phyloP scores from a whole-genome alignment of 305 asterid genomes.

The Fraxinus ornus region DNA sequence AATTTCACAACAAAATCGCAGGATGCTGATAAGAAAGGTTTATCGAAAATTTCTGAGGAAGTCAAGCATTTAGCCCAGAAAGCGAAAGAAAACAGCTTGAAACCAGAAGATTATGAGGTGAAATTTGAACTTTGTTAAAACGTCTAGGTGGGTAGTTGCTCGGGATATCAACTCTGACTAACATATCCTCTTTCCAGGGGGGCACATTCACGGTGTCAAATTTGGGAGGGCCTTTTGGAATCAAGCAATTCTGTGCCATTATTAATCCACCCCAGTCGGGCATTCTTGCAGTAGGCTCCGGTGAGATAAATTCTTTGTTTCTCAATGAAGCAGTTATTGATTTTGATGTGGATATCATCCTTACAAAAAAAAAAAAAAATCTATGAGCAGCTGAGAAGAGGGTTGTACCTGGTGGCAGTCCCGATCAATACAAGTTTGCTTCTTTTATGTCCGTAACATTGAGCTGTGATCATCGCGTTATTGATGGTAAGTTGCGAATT shows the following conservation, averaged over 20 bases:
- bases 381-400: slow-evolving; percentile 71
- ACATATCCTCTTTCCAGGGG: slow-evolving; percentile 53
- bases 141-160: background rate
- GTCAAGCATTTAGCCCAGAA: slow-evolving; percentile 79
- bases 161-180: background rate
- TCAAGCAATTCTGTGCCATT: slow-evolving; percentile 94
- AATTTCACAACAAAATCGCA: slow-evolving; percentile 31
- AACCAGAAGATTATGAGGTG: slow-evolving; percentile 97
- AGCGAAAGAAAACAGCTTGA: slow-evolving; percentile 87
- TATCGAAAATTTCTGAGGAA: slow-evolving; percentile 77
- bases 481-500: slow-evolving; percentile 59
- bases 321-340: background rate
- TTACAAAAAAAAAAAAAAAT: background rate
- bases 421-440: slow-evolving; percentile 63
- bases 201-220: slow-evolving; percentile 96
- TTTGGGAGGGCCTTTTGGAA: slow-evolving; percentile 88
- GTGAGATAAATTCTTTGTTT: slow-evolving; percentile 37
- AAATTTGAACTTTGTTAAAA: background rate
- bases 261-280: slow-evolving; percentile 96
- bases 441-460: slow-evolving; percentile 74
- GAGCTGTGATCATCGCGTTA: slow-evolving; percentile 93
- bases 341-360: background rate
- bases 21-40: slow-evolving; percentile 99
- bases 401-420: slow-evolving; percentile 63
- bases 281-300: slow-evolving; percentile 95